A percentile compares a stretch with the other conserved stretches of the same genome.
Evolutionary conservation across 176 grass and related monocot genomes (phyloP).

Genomic region (Metroxylon sagu): DNA sequence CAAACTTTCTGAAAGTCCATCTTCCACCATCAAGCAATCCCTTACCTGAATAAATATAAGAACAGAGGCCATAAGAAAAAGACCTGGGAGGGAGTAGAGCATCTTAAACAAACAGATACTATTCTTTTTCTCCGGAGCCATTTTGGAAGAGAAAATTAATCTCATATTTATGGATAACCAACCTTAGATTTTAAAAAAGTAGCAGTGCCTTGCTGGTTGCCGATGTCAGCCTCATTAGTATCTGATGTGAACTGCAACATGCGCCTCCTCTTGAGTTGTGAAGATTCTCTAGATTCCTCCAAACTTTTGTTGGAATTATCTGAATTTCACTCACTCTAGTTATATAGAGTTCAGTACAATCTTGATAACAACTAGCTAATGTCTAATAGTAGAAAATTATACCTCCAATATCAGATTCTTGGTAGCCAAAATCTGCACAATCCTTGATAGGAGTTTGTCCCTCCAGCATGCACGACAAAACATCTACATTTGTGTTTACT

Average conservation of each 20-base stretch:
- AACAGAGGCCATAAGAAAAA: background rate
- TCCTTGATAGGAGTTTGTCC: slow-evolving; percentile 94
- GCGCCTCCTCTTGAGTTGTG: slow-evolving; percentile 73
- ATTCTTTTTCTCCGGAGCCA: background rate
- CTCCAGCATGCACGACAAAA: slow-evolving; percentile 53
- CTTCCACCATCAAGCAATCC: slow-evolving; percentile 43
- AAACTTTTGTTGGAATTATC: slow-evolving; percentile 45
- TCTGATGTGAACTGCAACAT: slow-evolving; percentile 87
- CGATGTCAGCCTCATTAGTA: slow-evolving; percentile 30
- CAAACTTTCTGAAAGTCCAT: slow-evolving; percentile 51
- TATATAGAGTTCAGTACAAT: slow-evolving; percentile 15
- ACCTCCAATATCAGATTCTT: slow-evolving; percentile 58
- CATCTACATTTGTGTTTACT: slow-evolving; percentile 31
- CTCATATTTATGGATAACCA: background rate
- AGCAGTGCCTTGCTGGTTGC: background rate
- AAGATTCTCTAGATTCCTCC: slow-evolving; percentile 67
- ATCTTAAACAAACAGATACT: no score
- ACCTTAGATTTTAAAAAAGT: slow-evolving; percentile 5
- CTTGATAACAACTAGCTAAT: background rate
- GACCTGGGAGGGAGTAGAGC: no score
- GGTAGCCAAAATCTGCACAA: slow-evolving; percentile 59
- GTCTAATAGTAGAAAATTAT: slow-evolving; percentile 6
- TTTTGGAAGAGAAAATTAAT: background rate
- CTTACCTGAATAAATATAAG: slow-evolving; percentile 34
- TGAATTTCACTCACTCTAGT: slow-evolving; percentile 17